Base-by-base conservation (phyloP, 1,284 basidiomycete species). In the Heterobasidion occidentale region DNA sequence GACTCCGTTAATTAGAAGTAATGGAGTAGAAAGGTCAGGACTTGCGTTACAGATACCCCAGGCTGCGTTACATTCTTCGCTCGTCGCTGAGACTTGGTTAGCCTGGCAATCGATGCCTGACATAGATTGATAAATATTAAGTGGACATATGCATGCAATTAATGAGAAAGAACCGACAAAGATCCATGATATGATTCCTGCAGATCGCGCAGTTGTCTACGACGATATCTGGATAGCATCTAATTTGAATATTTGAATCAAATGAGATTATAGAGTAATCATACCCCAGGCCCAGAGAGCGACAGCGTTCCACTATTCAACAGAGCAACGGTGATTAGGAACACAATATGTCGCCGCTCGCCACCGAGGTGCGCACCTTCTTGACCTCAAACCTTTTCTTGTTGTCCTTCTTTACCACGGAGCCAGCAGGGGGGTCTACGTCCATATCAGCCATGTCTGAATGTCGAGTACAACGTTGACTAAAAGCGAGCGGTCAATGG, bases 71-170 rank as follows among this genome's bases (percentile, higher is more conserved):
- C 97, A 99, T 67, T 98, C 96, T 67, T 98, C 96, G 64, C 87
- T 94, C 11, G 92, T 94, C 12, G 94, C 91, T 20, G 93, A 96
- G 9, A 95, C 92, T 71, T 98, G 97, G 73, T 99, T 99, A 44
- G 97, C 97, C 72, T 99, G 97, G 71, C 97, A 99, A 71, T 99
- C 97, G 70, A 99, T 99, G 77, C 96, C 95, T 98, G 42, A 36
- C 55, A 52, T 34, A 27, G 59, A 55, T 51, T 57, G 46, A 53
- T 45, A 53, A 51, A 46, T 55, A 46, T 52, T 20, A 48, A 45
- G 27, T 27, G 27, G 27, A 27, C 27, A 6, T 5, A 27, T 27
- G 27, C 27, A 6, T 27, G 5, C 5, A 27, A 27, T 27, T 33
- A 15, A 59, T 58, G 48, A 38, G 36, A 48, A 34, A 54, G 17